Evolutionary conservation across 495 filamentous ascomycete genomes (phyloP).

Genomic region (Parathielavia hyrcaniae): DNA sequence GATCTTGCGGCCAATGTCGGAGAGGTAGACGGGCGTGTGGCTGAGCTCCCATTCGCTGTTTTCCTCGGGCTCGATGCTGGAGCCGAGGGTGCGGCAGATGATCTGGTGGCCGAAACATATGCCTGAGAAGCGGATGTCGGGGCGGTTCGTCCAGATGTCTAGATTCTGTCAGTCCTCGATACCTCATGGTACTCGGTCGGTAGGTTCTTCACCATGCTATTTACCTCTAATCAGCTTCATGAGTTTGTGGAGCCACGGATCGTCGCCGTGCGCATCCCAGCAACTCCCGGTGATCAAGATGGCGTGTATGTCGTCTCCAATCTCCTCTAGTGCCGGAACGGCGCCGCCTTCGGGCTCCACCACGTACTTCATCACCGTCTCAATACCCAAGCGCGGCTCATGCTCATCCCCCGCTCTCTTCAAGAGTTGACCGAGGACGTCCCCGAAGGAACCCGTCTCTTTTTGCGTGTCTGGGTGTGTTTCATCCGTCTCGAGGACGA

Average conservation of each 20-base stretch:
- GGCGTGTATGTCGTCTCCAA: constrained; percentile 43
- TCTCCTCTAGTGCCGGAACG: constrained; percentile 23
- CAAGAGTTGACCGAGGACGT: constrained; percentile 31
- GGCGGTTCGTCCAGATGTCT: constrained; percentile 33
- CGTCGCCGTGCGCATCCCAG: constrained; percentile 46
- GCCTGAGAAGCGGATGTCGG: constrained; percentile 54
- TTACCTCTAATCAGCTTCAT: constrained; percentile 25
- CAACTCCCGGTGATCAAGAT: constrained; percentile 68
- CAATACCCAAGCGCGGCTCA: constrained; percentile 30
- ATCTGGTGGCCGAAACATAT: constrained; percentile 88
- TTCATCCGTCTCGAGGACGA: constrained; percentile 35
- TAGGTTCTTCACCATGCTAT: neutral
- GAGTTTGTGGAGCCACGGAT: constrained; percentile 60
- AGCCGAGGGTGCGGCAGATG: constrained; percentile 64
- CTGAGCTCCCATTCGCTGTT: constrained; percentile 68
- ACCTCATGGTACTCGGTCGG: neutral
- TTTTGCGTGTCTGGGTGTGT: constrained; percentile 25
- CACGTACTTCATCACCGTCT: constrained; percentile 26
- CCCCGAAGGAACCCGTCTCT: constrained; percentile 25
- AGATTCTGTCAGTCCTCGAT: neutral
- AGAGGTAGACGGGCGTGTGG: constrained; percentile 61
- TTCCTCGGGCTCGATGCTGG: constrained; percentile 52
- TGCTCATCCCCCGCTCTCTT: constrained; percentile 24
- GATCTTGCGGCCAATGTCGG: constrained; percentile 59
- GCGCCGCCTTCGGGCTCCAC: constrained; percentile 27